Evolutionary conservation across 169 alveolate species (phyloP), one percentile per base, ranked within the genome.

Genomic region (Condylostoma magnum): DNA sequence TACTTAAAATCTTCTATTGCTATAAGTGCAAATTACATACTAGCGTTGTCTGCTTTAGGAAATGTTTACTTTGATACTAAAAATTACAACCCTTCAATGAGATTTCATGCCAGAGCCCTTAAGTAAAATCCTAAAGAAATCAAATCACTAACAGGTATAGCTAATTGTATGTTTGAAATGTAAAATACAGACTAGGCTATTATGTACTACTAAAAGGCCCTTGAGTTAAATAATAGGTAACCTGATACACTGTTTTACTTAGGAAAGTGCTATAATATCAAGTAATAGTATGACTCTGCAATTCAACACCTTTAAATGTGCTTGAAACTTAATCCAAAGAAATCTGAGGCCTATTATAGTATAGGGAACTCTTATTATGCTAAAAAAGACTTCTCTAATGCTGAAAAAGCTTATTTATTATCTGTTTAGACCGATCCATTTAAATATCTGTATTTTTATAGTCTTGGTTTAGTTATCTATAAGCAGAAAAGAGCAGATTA

Each of bases 221-320:
- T 85, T 1, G 82, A 65, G n/a, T 44, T 80, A 5, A 92, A 88
- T 67, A 47, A 73, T 22, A 73, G 70, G 43, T 25, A 46, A 5
- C 72, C 82, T 22, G 94, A 88, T 47, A 84, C 84, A 15, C 91
- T 84, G 47, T 88, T 84, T 54, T 82, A 88, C 55, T 78, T 88
- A n/a, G 94, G 90, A 5, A 88, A 88, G 65, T 87, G 90, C 12
- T 68, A 77, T 36, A 84, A 84, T 33, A 51, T 88, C 43, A 73
- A 72, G 20, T 83, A 78, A 34, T 84, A 84, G 20, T 77, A 79
- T 20, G 86, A 84, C 3, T 73, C 56, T 4, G 88, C 91, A 8
- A 79, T 88, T 1, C 27, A 25, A 4, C 92, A 88, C 68, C 84
- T 84, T 47, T 57, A 77, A 41, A 71, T 20, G 18, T 86, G 92